Evolutionary conservation across 345 rosid genomes (phyloP).

Genomic region (Salix purpurea): DNA sequence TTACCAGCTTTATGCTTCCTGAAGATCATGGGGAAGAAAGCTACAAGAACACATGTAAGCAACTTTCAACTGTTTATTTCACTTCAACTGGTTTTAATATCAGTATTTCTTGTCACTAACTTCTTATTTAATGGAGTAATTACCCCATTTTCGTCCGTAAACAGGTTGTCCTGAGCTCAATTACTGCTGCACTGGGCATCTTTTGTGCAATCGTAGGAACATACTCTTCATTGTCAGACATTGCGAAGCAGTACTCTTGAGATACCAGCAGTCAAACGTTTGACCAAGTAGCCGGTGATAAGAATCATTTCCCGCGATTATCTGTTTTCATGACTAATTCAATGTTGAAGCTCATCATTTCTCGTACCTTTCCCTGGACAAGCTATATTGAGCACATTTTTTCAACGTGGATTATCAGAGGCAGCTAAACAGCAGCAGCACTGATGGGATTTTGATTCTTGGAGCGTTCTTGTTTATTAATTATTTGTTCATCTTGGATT

Average conservation of each 20-base stretch:
- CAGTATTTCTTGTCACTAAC: background rate
- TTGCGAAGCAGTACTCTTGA: conserved; percentile 33
- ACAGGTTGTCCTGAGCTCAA: conserved; percentile 50
- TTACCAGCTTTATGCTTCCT: conserved; percentile 77
- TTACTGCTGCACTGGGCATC: conserved; percentile 41
- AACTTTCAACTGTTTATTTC: background rate
- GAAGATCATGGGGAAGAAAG: conserved; percentile 63
- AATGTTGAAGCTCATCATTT: background rate
- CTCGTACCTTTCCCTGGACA: background rate
- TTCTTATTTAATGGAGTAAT: background rate
- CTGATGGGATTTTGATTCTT: background rate
- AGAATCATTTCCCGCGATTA: too few relatives aligned
- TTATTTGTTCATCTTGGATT: background rate
- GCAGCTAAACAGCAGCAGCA: background rate
- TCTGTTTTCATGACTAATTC: background rate
- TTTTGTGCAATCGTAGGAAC: conserved; percentile 60
- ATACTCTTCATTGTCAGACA: conserved; percentile 46
- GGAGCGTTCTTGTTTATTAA: background rate
- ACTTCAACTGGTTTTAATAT: background rate
- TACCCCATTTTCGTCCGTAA: background rate
- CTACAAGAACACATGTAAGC: conserved; percentile 60
- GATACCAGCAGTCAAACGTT: too few relatives aligned
- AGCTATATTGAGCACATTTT: background rate
- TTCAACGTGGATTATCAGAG: too few relatives aligned
- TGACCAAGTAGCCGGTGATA: too few relatives aligned